Base-by-base conservation (phyloP, 75 land plant species). In the Chamaecyparis obtusa region DNA sequence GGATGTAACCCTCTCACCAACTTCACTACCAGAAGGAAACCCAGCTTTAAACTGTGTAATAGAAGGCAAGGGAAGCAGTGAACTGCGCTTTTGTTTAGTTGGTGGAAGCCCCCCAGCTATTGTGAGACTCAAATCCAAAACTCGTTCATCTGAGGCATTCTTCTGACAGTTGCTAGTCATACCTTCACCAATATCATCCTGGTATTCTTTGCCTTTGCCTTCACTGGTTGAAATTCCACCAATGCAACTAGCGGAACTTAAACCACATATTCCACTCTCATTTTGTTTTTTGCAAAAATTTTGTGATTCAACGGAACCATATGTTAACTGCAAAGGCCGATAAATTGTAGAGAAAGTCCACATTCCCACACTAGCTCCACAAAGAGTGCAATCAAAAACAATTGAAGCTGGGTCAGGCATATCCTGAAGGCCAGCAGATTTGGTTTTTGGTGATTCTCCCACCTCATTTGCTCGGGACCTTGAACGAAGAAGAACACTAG, bases 81-180 rank as follows among this genome's bases (percentile, higher is more conserved):
- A 92, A 88, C 80, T 88, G 71, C 92, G 87, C 74, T 90, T 93
- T 82, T 92, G 94, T 85, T 90, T 89, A 54, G 96, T 90, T 48
- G 99, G 97, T 69, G 93, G 95, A 85, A 94, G 99, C 15, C 99
- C 99, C 30, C 99, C 99, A 39, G 96, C 99, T 88, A 98, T 95
- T 86, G 99, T 92, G 82, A 96, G 89, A 85, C 87, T 94, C 76
- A 96, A 89, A 79, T 91, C 90, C 48, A 92, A 54, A 36, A 87
- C 33, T n/a, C 86, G 49, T 10, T 90, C 91, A 11, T 88, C 14
- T 51, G 83, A 30, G 39, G 51, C 69, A 43, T 85, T 67, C 41
- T 35, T 75, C 36, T 33, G 79, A 69, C 89, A 86, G 49, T 46
- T 71, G 84, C 87, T 83, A 17, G 89, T 86, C 67, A 51, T 72